Evolutionary conservation across 2,329 filamentous ascomycete species (phyloP).

Genomic region (Sclerotiophoma versabilis): DNA sequence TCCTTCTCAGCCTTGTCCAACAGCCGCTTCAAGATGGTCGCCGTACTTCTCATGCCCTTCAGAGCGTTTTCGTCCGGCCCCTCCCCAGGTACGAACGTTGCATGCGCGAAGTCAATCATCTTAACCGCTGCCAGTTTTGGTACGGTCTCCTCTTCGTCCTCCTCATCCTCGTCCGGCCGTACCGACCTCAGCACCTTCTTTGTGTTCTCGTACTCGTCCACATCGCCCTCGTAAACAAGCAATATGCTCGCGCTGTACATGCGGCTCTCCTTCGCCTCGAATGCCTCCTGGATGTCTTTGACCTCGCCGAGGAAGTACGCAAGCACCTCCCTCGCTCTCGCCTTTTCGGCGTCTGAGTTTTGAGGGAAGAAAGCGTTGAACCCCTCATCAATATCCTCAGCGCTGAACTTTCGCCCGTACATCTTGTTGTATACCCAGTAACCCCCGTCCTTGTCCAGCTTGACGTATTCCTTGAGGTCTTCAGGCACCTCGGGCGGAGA

Average conservation of each 20-base stretch:
- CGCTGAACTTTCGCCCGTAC: conserved; percentile 66
- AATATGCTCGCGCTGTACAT: conserved; percentile 73
- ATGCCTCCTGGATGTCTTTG: conserved; percentile 61
- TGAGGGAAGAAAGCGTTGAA: conserved; percentile 63
- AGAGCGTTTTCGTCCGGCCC: conserved; percentile 88
- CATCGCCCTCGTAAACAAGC: conserved; percentile 71
- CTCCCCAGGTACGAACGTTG: conserved; percentile 78
- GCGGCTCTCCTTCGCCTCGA: conserved; percentile 68
- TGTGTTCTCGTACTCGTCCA: conserved; percentile 59
- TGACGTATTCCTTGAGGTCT: conserved; percentile 39
- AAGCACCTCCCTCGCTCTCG: conserved; percentile 57
- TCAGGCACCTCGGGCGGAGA: conserved; percentile 28
- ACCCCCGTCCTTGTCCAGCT: conserved; percentile 56
- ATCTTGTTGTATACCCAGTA: conserved; percentile 70
- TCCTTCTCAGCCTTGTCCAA: conserved; percentile 40
- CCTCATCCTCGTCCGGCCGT: conserved; percentile 41
- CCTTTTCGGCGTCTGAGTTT: conserved; percentile 33
- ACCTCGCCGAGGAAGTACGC: conserved; percentile 54
- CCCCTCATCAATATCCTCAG: conserved; percentile 62
- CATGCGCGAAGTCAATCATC: conserved; percentile 97
- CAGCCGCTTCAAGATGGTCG: conserved; percentile 74
- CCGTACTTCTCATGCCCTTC: conserved; percentile 74
- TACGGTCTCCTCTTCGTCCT: conserved; percentile 53
- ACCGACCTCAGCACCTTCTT: conserved; percentile 37
- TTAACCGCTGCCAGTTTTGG: conserved; percentile 80